Evolutionary conservation across 371 early-diverging fungal species (phyloP).

Genomic region (Lichtheimia hyalospora): DNA sequence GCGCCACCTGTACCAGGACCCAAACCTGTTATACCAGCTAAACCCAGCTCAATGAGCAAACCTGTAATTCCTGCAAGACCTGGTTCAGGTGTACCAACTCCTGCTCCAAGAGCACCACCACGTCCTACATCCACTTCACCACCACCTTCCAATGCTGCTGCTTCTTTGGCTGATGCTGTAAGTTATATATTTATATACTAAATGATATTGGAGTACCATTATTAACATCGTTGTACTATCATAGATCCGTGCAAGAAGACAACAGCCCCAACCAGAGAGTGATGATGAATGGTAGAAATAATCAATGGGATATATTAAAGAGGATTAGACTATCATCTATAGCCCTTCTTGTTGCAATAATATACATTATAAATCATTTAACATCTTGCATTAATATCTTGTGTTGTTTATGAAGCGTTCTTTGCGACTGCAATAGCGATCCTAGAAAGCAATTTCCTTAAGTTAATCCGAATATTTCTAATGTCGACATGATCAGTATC

Average conservation of each 20-base stretch:
- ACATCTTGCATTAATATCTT: background rate
- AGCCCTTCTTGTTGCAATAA: background rate
- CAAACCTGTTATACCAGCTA: conserved; percentile 50
- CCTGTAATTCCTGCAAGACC: conserved; percentile 55
- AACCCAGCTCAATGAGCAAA: conserved; percentile 41
- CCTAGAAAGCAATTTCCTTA: background rate
- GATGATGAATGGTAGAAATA: conserved; percentile 13
- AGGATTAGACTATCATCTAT: no score
- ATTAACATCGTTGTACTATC: background rate
- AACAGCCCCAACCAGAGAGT: conserved; percentile 14
- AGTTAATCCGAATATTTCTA: background rate
- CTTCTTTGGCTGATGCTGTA: conserved; percentile 51
- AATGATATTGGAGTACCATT: background rate
- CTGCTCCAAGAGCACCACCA: conserved; percentile 34
- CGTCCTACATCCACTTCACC: conserved; percentile 38
- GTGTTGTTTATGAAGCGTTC: background rate
- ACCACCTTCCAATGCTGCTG: conserved; percentile 46
- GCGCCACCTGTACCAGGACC: conserved; percentile 51
- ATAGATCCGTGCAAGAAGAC: conserved; percentile 22
- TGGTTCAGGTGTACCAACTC: conserved; percentile 13
- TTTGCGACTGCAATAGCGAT: background rate
- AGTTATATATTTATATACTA: conserved; percentile 16
- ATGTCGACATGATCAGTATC: background rate
- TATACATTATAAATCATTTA: background rate
- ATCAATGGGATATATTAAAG: background rate